Conservation (phyloP, 495 filamentous ascomycete genomes). For the Hyaloscypha hepaticicola region DNA sequence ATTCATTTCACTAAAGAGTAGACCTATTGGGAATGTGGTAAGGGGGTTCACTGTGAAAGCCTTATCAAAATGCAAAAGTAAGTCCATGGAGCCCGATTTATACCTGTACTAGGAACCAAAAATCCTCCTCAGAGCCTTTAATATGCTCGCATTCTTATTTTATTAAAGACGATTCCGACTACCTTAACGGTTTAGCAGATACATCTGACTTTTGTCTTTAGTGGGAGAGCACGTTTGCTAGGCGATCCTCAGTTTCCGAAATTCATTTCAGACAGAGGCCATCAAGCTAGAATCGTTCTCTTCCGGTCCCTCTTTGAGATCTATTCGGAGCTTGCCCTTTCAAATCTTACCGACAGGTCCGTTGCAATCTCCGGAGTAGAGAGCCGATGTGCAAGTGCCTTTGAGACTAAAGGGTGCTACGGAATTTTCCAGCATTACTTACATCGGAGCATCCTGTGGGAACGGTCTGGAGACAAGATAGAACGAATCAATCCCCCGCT, state of each 20-base stretch:
- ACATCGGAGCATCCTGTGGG: neutral
- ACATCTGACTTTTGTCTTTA: no score
- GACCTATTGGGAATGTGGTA: slow-evolving; percentile 45
- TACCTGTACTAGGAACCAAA: neutral
- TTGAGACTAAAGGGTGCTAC: neutral
- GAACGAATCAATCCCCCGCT: neutral
- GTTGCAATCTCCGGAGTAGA: neutral
- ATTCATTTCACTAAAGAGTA: slow-evolving; percentile 43
- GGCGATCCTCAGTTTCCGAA: neutral
- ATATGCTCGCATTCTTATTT: no score
- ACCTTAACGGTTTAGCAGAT: no score
- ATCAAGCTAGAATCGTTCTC: neutral
- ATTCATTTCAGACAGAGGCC: neutral
- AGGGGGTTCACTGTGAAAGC: neutral
- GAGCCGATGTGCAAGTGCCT: neutral
- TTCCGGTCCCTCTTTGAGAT: neutral
- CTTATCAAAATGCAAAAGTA: neutral
- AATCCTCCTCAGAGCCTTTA: neutral
- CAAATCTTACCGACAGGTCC: neutral
- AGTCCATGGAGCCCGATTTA: neutral
- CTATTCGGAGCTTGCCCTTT: neutral
- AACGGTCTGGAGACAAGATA: neutral
- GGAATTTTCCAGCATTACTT: neutral
- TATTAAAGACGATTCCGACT: no score
- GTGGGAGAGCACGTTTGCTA: neutral